Base-by-base conservation (phyloP, 352 stramenopile genomes). In the Phytophthora fragariaefolia region DNA sequence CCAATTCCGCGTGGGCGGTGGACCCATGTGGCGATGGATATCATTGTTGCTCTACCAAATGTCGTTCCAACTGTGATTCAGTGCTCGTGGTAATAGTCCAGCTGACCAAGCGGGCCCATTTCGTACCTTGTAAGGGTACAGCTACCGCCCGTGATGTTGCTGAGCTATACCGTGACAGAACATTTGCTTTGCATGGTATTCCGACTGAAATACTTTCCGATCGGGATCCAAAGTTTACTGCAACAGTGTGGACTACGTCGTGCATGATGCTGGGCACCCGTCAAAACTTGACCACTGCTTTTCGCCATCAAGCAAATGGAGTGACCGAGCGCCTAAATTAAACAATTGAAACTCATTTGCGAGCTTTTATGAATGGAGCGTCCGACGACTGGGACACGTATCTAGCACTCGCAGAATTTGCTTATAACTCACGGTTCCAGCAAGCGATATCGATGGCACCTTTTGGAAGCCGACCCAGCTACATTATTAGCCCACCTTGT, bases 361-460 rank as follows among this genome's bases (percentile, higher is more conserved):
- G 30, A 38, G 30, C 30, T 6, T 38, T 38, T 38, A 38, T 13
- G 30, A 38, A 13, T 38, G 30, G 30, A 17, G 30, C 30, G 15
- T 38, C 30, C 9, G 30, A 38, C 30, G 7, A 38, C 15, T 38
- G 30, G 30, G 30, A 38, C 7, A 13, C 12, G 30, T 38, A 38
- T 38, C 30, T 38, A 1, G 12, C 30, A 13, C 30, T 38, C 9
- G 30, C 30, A 8, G 30, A 38, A 38, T 38, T 38, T 20, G 38
- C 54, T 0, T 68, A 64, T n/a, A 75, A 75, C n/a, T 59, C 50
- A 0, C 4, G 45, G 0, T 62, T 32, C 34, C 45, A 73, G 43
- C 12, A 42, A 1, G 64, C 66, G 0, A 64, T 69, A 12, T 17
- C 7, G 6, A 66, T 73, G 59, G 18, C 52, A n/a, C 66, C 66